Percentiles rank a stretch among this genome's conserved stretches.
Evolutionary conservation across 306 rosid genomes (phyloP).

Genomic region (Quercus gilva): DNA sequence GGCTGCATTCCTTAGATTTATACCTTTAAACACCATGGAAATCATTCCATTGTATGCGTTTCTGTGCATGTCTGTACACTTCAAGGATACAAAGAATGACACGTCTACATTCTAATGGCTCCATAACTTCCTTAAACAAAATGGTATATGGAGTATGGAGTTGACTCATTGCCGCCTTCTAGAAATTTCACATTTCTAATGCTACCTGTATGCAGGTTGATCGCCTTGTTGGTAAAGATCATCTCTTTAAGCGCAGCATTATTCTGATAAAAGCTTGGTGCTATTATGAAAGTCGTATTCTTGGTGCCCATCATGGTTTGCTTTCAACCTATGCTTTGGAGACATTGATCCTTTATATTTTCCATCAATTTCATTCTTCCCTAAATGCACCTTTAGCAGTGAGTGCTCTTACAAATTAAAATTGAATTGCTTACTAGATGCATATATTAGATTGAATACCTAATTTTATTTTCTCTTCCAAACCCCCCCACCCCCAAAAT

Average conservation of each 20-base stretch:
- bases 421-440: neutral
- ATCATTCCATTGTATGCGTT: neutral
- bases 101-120: neutral
- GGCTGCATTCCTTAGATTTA: neutral
- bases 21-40: neutral
- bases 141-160: slow-evolving; percentile 14
- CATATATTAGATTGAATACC: neutral
- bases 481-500: slow-evolving; percentile 10
- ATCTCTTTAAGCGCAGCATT: slow-evolving; percentile 85
- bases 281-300: slow-evolving; percentile 88
- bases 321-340: slow-evolving; percentile 93
- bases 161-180: slow-evolving; percentile 20
- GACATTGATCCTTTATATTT: slow-evolving; percentile 76
- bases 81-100: neutral
- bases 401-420: slow-evolving; percentile 33
- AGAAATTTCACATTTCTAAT: neutral
- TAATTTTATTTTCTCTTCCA: slow-evolving; percentile 12
- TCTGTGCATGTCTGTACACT: neutral
- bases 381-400: slow-evolving; percentile 77
- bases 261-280: slow-evolving; percentile 90
- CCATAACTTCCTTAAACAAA: neutral
- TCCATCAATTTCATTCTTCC: slow-evolving; percentile 66
- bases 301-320: slow-evolving; percentile 90
- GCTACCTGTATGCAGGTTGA: slow-evolving; percentile 53
- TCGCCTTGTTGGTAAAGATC: slow-evolving; percentile 65